Percentiles rank a stretch among this genome's conserved stretches.
Conservation (phyloP, 257 asterid genomes). For the Plantago elongata region DNA sequence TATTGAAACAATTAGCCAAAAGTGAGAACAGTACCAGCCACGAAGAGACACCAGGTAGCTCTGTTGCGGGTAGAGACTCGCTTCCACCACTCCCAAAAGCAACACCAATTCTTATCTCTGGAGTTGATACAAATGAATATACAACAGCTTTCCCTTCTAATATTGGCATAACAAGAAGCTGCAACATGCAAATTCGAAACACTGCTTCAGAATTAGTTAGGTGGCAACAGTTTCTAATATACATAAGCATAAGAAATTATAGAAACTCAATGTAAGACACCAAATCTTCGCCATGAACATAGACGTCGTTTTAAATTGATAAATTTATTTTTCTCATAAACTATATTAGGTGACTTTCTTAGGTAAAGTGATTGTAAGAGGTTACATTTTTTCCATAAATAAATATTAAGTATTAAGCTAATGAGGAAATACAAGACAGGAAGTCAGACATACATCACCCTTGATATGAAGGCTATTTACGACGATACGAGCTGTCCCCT, state of each 20-base stretch:
- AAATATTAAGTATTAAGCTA: neutral
- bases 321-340: neutral
- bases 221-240: neutral
- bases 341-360: neutral
- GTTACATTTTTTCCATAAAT: neutral
- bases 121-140: constrained; percentile 77
- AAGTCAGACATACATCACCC: constrained; percentile 78
- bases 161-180: constrained; percentile 84
- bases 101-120: constrained; percentile 88
- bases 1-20: neutral
- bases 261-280: no score
- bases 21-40: constrained; percentile 70
- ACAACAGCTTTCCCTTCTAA: constrained; percentile 81
- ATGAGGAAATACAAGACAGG: neutral
- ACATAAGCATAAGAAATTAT: no score
- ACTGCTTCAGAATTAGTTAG: neutral
- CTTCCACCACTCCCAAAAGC: constrained; percentile 98
- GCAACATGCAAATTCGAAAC: constrained; percentile 22
- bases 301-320: neutral
- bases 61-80: constrained; percentile 94
- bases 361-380: constrained; percentile 1
- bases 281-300: no score
- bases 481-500: constrained; percentile 92
- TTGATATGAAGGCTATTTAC: constrained; percentile 87
- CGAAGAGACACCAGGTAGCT: constrained; percentile 94